Conservation (phyloP, 139 green algal genomes). For the Haematococcus sp. region DNA sequence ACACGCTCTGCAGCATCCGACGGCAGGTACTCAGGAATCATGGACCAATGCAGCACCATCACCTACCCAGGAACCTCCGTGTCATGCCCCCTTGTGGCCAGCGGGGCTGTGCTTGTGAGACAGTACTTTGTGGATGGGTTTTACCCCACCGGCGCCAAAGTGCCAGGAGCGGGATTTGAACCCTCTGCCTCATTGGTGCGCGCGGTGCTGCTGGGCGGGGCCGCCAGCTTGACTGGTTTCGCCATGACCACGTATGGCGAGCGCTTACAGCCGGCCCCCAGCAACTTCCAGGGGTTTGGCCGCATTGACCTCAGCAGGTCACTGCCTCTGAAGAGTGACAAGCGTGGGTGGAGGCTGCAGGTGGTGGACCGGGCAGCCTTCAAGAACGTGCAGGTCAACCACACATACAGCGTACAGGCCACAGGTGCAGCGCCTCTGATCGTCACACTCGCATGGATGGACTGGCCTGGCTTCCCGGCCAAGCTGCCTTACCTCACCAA, state of each 20-base stretch:
- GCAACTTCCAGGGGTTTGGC: too few relatives aligned
- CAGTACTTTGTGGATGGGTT: slow-evolving; percentile 77
- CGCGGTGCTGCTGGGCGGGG: neutral
- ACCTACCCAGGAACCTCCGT: slow-evolving; percentile 74
- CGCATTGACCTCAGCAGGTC: too few relatives aligned
- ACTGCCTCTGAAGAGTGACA: too few relatives aligned
- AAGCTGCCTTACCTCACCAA: neutral
- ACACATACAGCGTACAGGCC: neutral
- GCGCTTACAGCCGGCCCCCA: too few relatives aligned
- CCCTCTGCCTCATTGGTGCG: neutral
- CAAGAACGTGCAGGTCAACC: neutral
- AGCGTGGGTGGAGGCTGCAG: neutral
- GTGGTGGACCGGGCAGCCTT: neutral
- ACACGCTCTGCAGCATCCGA: too few relatives aligned
- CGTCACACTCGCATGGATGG: neutral
- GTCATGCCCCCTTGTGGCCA: slow-evolving; percentile 63
- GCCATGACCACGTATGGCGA: neutral
- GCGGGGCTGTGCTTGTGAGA: slow-evolving; percentile 46
- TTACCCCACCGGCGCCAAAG: slow-evolving; percentile 38
- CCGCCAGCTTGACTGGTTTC: neutral
- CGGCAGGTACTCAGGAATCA: neutral
- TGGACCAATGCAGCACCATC: neutral
- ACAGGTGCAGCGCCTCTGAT: neutral
- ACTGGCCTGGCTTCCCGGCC: neutral
- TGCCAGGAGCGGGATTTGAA: neutral